Evolutionary conservation across 1,139 yeast genomes (phyloP), one percentile per base, ranked within the genome.

Genomic region (Candida buenavistaensis): DNA sequence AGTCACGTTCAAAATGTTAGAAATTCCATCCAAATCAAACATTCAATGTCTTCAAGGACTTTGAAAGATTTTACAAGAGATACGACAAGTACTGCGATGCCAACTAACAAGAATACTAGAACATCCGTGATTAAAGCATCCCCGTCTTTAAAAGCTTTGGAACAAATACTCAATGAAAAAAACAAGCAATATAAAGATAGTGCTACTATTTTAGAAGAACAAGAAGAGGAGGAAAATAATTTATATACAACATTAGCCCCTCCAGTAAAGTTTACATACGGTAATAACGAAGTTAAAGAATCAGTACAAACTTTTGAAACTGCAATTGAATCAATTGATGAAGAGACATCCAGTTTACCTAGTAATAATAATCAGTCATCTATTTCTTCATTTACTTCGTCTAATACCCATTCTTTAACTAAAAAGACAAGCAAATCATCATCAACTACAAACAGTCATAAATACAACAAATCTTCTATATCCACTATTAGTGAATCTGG

Each of bases 141-240:
- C 29, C 82, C 82, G 6, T 72, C 79, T 26, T 65, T 77, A 48
- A 72, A 70, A 45, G 79, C 79, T 2, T 56, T 77, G 44, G 80
- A 74, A 46, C 59, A 55, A 33, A 71, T 73, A 14, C 57, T 76
- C 32, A 68, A 63, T 37, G 63, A 61, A 39, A 55, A 51, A 38
- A 46, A 35, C 24, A 37, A 35, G 28, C 33, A 32, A 10, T 20
- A 30, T 16, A 30, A 28, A 7, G 20, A n/a, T n/a, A 21, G 29
- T 14, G 19, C 30, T 13, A 32, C 28, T 26, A 30, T 55, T 28
- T 69, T 57, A 30, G 55, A 48, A 12, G 65, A 54, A 11, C 58
- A 50, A n/a, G 52, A 49, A 3, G 49, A 40, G 21, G 46, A 36
- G 16, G 39, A 35, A 7, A 30, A 27, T 9, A 14, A 26, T n/a